Percentiles rank a stretch among this genome's conserved stretches.
These are phyloP conservation scores for Lecanicillium sp. DNA, from an alignment of 2,329 filamentous ascomycete species.

Conservation along the genomic window DNA sequence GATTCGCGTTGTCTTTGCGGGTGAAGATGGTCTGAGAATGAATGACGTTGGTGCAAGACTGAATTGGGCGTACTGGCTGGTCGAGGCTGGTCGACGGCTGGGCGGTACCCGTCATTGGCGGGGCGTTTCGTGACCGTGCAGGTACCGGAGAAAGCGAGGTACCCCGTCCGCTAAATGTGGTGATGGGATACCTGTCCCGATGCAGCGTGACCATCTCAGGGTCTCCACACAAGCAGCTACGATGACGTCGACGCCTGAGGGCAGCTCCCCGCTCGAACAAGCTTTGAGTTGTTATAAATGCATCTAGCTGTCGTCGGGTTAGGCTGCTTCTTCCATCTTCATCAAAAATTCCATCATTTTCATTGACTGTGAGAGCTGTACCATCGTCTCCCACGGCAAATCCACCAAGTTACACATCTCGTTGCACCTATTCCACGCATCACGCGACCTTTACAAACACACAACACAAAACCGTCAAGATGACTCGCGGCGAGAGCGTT, in stretches of 20 bases:
- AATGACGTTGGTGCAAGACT: constrained; percentile 11
- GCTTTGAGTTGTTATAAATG: constrained; percentile 13
- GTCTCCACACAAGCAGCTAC: constrained; percentile 11
- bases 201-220: constrained; percentile 7
- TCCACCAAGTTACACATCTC: background rate
- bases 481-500: constrained; percentile 65
- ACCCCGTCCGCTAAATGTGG: background rate
- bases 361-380: constrained; percentile 1
- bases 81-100: too few relatives aligned
- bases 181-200: background rate
- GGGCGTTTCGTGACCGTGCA: background rate
- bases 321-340: background rate
- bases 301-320: background rate
- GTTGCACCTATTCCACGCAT: constrained; percentile 16
- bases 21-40: constrained; percentile 3
- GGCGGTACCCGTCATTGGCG: constrained; percentile 8
- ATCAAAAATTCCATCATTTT: constrained; percentile 9
- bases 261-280: constrained; percentile 11
- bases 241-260: constrained; percentile 12
- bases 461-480: constrained; percentile 34
- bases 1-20: background rate
- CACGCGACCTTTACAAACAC: constrained; percentile 14
- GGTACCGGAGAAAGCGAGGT: constrained; percentile 1
- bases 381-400: background rate
- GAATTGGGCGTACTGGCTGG: too few relatives aligned